Evolutionary conservation across 164 flowering plant species (phyloP).

Genomic region (Dillenia suffruticosa): DNA sequence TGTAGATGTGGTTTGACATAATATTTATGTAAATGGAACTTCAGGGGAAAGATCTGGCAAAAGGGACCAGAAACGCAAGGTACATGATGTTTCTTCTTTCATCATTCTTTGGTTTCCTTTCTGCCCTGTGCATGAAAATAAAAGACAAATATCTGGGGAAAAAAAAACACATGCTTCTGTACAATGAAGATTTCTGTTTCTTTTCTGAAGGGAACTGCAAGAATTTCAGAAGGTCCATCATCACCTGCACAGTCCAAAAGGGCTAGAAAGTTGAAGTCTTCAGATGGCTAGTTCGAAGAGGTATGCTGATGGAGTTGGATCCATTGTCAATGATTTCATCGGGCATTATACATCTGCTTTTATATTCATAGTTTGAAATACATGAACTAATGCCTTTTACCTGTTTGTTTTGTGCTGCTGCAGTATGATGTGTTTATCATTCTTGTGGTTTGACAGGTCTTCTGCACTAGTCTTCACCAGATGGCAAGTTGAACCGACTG

Average conservation of each 20-base stretch:
- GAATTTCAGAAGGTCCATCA: constrained; percentile 62
- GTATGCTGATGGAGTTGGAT: no score
- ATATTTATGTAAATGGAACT: constrained; percentile 7
- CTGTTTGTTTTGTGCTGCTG: no score
- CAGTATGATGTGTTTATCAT: no score
- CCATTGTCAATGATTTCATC: no score
- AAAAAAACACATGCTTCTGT: no score
- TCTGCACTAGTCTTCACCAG: no score
- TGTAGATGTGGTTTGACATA: background rate
- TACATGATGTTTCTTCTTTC: constrained; percentile 12
- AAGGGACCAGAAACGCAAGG: constrained; percentile 88
- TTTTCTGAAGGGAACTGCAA: constrained; percentile 64
- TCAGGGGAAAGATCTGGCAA: constrained; percentile 76
- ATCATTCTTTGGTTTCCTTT: background rate
- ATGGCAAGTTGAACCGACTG: no score
- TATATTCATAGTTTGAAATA: no score
- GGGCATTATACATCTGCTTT: no score
- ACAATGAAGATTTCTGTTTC: background rate
- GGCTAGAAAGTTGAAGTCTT: constrained; percentile 69
- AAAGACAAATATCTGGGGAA: background rate
- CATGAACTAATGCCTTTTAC: no score
- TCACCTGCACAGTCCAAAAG: constrained; percentile 80
- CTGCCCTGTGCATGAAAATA: background rate
- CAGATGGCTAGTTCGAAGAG: constrained; percentile 41
- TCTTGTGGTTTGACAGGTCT: no score